These are phyloP conservation scores for Exidia glandulosa DNA, from an alignment of 768 basidiomycete genomes.

Conservation along the genomic window DNA sequence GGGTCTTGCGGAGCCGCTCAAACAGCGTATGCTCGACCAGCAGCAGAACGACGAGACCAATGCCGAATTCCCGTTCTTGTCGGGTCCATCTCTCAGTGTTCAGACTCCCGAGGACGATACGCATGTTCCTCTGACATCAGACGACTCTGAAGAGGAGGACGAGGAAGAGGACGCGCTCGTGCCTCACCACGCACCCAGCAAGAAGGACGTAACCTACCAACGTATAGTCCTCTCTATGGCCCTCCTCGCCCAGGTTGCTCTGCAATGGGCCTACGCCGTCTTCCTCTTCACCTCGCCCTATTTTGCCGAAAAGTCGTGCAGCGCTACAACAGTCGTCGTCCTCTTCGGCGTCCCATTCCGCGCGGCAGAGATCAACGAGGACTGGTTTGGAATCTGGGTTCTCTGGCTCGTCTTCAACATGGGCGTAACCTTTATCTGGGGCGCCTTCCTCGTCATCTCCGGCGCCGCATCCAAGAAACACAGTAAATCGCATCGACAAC, in stretches of 20 bases:
- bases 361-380: neutral
- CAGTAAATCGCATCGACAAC: neutral
- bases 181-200: neutral
- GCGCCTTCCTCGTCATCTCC: slow-evolving; percentile 3
- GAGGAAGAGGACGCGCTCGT: neutral
- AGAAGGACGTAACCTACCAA: neutral
- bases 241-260: neutral
- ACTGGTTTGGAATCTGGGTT: slow-evolving; percentile 1
- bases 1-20: neutral
- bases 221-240: neutral
- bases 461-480: slow-evolving; percentile 1
- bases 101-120: too few relatives aligned
- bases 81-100: too few relatives aligned
- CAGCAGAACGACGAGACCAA: neutral
- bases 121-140: too few relatives aligned
- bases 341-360: slow-evolving; percentile 5
- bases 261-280: slow-evolving; percentile 7
- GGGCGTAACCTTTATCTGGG: slow-evolving; percentile 2
- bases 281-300: slow-evolving; percentile 5
- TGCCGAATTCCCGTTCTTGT: too few relatives aligned
- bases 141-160: neutral
- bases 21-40: neutral
- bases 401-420: slow-evolving; percentile 7
- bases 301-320: slow-evolving; percentile 6
- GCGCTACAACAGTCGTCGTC: neutral